Conservation (phyloP, 2,329 filamentous ascomycete species). For the Penicillium sp. region DNA sequence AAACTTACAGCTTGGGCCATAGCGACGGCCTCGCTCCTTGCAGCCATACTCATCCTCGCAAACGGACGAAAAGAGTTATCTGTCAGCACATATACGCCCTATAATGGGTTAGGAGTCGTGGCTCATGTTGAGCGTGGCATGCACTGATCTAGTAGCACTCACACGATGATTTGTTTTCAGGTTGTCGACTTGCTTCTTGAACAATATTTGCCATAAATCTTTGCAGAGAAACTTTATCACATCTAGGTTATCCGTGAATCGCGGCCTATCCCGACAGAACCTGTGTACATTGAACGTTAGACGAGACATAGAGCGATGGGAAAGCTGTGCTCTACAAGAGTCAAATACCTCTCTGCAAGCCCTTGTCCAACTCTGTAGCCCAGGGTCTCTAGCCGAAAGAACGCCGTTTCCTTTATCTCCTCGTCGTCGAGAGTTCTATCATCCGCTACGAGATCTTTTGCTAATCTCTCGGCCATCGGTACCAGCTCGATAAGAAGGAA, state of each 20-base stretch:
- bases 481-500: slow-evolving; percentile 96
- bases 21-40: slow-evolving; percentile 71
- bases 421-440: slow-evolving; percentile 56
- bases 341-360: slow-evolving; percentile 76
- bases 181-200: slow-evolving; percentile 97
- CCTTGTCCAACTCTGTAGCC: slow-evolving; percentile 94
- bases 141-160: slow-evolving; percentile 31
- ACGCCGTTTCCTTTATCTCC: slow-evolving; percentile 82
- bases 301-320: background rate
- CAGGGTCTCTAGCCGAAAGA: slow-evolving; percentile 79
- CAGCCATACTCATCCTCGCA: slow-evolving; percentile 83
- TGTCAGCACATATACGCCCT: slow-evolving; percentile 95
- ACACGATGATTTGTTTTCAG: slow-evolving; percentile 96
- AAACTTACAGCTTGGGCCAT: slow-evolving; percentile 77
- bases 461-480: slow-evolving; percentile 86
- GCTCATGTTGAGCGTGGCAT: background rate
- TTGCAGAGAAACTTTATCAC: slow-evolving; percentile 99
- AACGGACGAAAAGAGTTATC: slow-evolving; percentile 92
- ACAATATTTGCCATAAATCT: slow-evolving; percentile 93
- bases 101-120: background rate
- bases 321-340: background rate
- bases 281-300: slow-evolving; percentile 24
- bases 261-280: slow-evolving; percentile 69
- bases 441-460: slow-evolving; percentile 64
- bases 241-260: slow-evolving; percentile 90